Percentiles rank a stretch among this genome's conserved stretches.
phyloP scores from a whole-genome alignment of 306 rosid species.

The Echinosophora koreensis region DNA sequence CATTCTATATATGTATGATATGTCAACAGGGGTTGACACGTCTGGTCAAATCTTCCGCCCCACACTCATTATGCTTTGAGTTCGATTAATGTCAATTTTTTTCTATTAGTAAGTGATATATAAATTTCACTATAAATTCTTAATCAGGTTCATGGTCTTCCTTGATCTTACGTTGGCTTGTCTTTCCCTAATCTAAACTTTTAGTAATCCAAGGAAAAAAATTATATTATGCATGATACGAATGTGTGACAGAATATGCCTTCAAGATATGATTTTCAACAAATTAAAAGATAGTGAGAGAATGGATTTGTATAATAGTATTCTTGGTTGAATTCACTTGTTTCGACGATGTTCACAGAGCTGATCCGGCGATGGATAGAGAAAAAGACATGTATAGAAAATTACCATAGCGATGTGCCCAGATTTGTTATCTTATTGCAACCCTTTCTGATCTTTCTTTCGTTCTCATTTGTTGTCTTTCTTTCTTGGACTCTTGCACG shows the following conservation, averaged over 20 bases:
- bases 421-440: background rate
- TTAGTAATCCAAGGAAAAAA: too few relatives aligned
- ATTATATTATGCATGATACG: constrained; percentile 18
- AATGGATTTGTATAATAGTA: constrained; percentile 12
- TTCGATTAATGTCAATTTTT: too few relatives aligned
- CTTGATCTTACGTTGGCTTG: too few relatives aligned
- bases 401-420: background rate
- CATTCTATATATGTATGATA: constrained; percentile 8
- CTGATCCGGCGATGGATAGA: constrained; percentile 16
- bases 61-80: too few relatives aligned
- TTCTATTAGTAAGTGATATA: too few relatives aligned
- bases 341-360: constrained; percentile 49
- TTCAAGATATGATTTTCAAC: constrained; percentile 32
- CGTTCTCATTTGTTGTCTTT: background rate
- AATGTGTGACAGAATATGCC: constrained; percentile 52
- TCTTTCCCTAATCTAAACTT: too few relatives aligned
- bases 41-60: too few relatives aligned
- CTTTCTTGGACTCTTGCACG: background rate
- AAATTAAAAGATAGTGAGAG: background rate
- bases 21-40: too few relatives aligned
- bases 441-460: background rate
- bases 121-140: too few relatives aligned
- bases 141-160: too few relatives aligned
- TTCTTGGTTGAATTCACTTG: constrained; percentile 47
- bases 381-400: background rate